phyloP scores from a whole-genome alignment of 2,329 filamentous ascomycete species.

The Graphium sp. region DNA sequence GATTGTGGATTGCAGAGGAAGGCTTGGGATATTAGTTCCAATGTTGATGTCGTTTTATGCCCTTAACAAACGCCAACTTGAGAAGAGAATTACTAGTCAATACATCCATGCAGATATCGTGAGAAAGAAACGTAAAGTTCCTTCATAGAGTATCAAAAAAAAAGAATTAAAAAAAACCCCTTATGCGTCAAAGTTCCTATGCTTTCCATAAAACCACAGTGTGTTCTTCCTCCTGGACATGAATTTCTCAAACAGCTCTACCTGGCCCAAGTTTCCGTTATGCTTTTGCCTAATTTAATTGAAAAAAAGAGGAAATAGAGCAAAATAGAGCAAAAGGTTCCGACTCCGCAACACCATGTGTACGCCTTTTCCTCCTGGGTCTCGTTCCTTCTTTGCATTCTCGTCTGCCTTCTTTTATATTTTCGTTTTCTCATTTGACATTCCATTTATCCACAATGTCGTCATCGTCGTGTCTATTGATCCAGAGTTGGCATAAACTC shows the following conservation, averaged over 20 bases:
- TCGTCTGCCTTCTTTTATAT: not conserved
- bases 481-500: too few species aligned
- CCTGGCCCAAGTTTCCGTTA: not conserved
- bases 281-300: not conserved
- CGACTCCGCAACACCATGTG: constrained; percentile 1
- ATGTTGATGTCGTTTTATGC: too few species aligned
- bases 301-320: not conserved
- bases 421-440: too few species aligned
- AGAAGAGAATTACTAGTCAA: too few species aligned
- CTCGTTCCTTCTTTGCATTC: not conserved
- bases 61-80: too few species aligned
- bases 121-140: constrained; percentile 5
- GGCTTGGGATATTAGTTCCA: too few species aligned
- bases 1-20: too few species aligned
- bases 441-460: too few species aligned
- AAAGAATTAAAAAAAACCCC: not conserved
- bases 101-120: constrained; percentile 2
- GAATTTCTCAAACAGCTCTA: too few species aligned
- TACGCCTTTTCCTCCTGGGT: constrained; percentile 1
- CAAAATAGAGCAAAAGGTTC: not conserved
- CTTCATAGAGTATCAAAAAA: not conserved
- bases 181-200: not conserved
- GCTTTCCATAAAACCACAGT: not conserved
- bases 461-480: too few species aligned
- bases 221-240: too few species aligned